Evolutionary conservation across 306 rosid genomes (phyloP).

Genomic region (Cercis canadensis): DNA sequence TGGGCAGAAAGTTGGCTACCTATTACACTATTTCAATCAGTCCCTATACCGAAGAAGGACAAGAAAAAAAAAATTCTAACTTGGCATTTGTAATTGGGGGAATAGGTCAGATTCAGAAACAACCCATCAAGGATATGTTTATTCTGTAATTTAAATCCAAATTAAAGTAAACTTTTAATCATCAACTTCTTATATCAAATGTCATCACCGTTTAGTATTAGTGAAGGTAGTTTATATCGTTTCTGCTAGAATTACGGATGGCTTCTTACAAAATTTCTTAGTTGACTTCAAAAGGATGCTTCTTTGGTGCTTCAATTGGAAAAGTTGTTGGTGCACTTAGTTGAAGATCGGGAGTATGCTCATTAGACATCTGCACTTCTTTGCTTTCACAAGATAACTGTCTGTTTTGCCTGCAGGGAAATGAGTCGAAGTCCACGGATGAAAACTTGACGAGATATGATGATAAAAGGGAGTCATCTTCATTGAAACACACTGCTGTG

Average conservation of each 20-base stretch:
- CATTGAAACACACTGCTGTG: slow-evolving; percentile 34
- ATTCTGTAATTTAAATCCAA: background rate
- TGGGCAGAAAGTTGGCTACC: too few species aligned
- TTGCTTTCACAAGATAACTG: background rate
- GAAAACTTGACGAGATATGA: slow-evolving; percentile 32
- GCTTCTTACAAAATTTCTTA: background rate
- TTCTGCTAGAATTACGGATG: background rate
- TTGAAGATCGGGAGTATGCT: slow-evolving; percentile 9
- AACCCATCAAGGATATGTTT: background rate
- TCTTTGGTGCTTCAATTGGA: background rate
- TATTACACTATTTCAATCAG: background rate
- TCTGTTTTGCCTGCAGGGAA: slow-evolving; percentile 51
- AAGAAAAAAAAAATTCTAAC: slow-evolving; percentile 15
- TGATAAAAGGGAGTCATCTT: slow-evolving; percentile 39
- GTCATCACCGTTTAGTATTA: background rate
- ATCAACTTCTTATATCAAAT: background rate
- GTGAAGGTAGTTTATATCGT: too few species aligned
- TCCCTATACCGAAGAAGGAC: background rate
- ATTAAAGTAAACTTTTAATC: background rate
- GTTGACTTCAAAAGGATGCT: slow-evolving; percentile 9
- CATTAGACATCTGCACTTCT: slow-evolving; percentile 9
- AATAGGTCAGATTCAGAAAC: slow-evolving; percentile 12
- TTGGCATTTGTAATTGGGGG: slow-evolving; percentile 9
- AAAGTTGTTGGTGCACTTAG: too few species aligned
- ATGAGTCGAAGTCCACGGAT: slow-evolving; percentile 38